A percentile compares a stretch with the other conserved stretches of the same genome.
These are phyloP conservation scores for Daldinia decipiens DNA, from an alignment of 495 filamentous ascomycete species.

Conservation along the genomic window DNA sequence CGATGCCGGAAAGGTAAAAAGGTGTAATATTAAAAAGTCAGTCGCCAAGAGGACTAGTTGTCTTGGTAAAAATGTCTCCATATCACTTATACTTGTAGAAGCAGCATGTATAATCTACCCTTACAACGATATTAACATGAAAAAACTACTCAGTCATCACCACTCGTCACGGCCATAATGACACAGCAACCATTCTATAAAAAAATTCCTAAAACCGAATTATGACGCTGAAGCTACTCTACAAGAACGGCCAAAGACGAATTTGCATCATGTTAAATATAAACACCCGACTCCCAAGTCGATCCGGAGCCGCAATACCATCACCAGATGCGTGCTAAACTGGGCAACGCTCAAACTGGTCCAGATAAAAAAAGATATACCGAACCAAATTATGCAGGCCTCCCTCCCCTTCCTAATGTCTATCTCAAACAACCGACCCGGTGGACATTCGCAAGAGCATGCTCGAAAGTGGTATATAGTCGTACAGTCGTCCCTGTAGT, in stretches of 20 bases:
- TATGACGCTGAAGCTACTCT: neutral
- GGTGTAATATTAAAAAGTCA: no score
- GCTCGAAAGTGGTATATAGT: constrained; percentile 41
- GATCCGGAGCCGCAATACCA: neutral
- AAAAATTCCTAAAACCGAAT: neutral
- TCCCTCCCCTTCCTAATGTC: constrained; percentile 5
- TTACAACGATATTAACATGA: neutral
- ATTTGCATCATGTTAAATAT: neutral
- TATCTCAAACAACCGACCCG: constrained; percentile 24
- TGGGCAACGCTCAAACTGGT: constrained; percentile 22
- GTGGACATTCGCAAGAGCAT: constrained; percentile 21
- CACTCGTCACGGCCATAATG: neutral
- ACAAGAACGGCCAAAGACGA: neutral
- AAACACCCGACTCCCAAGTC: constrained; percentile 3
- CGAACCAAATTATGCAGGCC: constrained; percentile 21
- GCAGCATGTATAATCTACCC: neutral
- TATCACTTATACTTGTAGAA: neutral
- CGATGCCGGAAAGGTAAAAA: no score
- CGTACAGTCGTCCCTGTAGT: constrained; percentile 42
- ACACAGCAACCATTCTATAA: neutral
- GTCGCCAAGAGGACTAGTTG: neutral
- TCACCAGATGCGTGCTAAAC: constrained; percentile 1
- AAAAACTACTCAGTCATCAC: neutral
- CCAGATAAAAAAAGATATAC: constrained; percentile 21
- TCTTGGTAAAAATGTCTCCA: neutral